Conservation (phyloP, 345 rosid genomes). For the Carallia pectinifolia region DNA sequence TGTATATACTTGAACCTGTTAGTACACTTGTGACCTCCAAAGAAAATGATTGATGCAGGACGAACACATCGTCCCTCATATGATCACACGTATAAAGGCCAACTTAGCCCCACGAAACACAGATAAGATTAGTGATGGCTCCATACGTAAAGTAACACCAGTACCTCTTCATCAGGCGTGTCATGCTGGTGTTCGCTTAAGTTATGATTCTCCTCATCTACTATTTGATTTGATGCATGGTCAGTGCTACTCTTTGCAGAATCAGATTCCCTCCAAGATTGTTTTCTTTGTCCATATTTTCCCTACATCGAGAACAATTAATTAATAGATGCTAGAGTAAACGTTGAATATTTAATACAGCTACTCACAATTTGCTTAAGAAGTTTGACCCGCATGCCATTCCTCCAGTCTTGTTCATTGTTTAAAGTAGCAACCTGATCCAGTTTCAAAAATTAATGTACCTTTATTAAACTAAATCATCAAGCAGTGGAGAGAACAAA, state of each 20-base stretch:
- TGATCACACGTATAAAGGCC: not conserved
- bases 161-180: conserved; percentile 62
- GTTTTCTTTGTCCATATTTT: conserved; percentile 59
- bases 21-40: too few relatives aligned
- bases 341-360: not conserved
- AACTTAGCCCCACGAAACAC: not conserved
- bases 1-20: too few relatives aligned
- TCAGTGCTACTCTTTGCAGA: conserved; percentile 46
- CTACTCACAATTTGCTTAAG: conserved; percentile 57
- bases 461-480: not conserved
- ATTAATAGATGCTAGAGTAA: conserved; percentile 3
- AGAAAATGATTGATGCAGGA: not conserved
- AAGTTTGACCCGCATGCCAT: conserved; percentile 83
- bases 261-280: conserved; percentile 55
- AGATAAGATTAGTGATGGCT: not conserved
- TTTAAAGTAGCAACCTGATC: conserved; percentile 72
- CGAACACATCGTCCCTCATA: not conserved
- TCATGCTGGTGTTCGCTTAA: conserved; percentile 51
- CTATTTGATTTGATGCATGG: conserved; percentile 40
- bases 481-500: conserved; percentile 11
- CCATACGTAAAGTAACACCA: not conserved
- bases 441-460: conserved; percentile 21
- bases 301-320: conserved; percentile 35
- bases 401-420: conserved; percentile 87
- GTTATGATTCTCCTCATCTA: conserved; percentile 50